These are phyloP conservation scores for Xylariales sp. DNA, from an alignment of 2,329 filamentous ascomycete genomes.

Conservation along the genomic window DNA sequence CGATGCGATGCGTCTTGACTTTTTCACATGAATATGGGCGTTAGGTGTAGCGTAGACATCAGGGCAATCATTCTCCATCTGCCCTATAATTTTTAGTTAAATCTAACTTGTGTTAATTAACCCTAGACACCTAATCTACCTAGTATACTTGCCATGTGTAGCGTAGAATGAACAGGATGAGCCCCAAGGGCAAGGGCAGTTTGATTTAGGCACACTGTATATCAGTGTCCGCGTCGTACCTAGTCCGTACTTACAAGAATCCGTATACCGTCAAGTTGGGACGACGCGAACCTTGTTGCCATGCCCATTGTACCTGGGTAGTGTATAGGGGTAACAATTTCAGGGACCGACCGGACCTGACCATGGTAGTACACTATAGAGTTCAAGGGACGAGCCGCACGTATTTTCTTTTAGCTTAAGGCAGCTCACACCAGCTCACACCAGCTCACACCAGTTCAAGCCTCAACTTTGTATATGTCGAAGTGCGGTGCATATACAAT, in stretches of 20 bases:
- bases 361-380: neutral
- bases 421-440: too few relatives aligned
- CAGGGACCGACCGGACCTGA: constrained; percentile 1
- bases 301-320: constrained; percentile 13
- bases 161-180: neutral
- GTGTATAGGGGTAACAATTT: neutral
- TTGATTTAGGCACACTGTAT: neutral
- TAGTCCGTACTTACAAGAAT: too few relatives aligned
- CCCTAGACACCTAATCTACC: too few relatives aligned
- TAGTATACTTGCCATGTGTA: too few relatives aligned
- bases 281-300: neutral
- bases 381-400: constrained; percentile 24
- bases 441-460: neutral
- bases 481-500: too few relatives aligned
- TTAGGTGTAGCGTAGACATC: too few relatives aligned
- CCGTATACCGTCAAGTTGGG: constrained; percentile 7
- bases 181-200: neutral
- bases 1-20: too few relatives aligned
- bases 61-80: too few relatives aligned
- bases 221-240: too few relatives aligned
- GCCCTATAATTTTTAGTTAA: too few relatives aligned
- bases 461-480: neutral
- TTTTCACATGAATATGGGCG: too few relatives aligned
- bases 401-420: constrained; percentile 10
- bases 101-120: too few relatives aligned